phyloP scores from a whole-genome alignment of 2,329 filamentous ascomycete species.

The Talaromyces sp. region DNA sequence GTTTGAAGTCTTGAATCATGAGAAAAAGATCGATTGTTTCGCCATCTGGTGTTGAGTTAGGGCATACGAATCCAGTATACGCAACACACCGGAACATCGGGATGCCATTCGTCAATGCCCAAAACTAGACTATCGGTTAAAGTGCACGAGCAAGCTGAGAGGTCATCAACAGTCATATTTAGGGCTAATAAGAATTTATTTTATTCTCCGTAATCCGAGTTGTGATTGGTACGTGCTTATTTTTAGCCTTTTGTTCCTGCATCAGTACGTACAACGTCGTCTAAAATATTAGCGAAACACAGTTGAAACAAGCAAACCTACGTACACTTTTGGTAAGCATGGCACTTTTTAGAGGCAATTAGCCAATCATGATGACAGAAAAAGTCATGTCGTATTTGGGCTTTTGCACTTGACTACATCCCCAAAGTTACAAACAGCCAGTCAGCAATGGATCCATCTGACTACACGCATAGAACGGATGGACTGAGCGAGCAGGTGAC shows the following conservation, averaged over 20 bases:
- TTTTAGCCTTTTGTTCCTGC: slow-evolving; percentile 1
- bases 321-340: neutral
- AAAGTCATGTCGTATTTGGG: neutral
- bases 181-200: neutral
- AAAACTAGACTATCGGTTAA: neutral
- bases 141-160: neutral
- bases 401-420: neutral
- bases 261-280: neutral
- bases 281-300: slow-evolving; percentile 6
- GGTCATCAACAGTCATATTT: neutral
- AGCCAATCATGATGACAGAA: neutral
- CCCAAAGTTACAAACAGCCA: slow-evolving; percentile 2
- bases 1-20: neutral
- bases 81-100: neutral
- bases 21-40: neutral
- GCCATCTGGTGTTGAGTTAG: neutral
- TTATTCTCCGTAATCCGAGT: neutral
- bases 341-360: neutral
- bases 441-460: slow-evolving; percentile 5
- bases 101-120: neutral
- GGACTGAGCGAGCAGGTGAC: neutral
- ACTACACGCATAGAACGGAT: neutral
- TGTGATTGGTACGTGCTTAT: neutral
- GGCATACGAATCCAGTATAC: neutral
- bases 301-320: slow-evolving; percentile 4